Evolutionary conservation across 1,284 basidiomycete genomes (phyloP).

Genomic region (Golubevia sp.): DNA sequence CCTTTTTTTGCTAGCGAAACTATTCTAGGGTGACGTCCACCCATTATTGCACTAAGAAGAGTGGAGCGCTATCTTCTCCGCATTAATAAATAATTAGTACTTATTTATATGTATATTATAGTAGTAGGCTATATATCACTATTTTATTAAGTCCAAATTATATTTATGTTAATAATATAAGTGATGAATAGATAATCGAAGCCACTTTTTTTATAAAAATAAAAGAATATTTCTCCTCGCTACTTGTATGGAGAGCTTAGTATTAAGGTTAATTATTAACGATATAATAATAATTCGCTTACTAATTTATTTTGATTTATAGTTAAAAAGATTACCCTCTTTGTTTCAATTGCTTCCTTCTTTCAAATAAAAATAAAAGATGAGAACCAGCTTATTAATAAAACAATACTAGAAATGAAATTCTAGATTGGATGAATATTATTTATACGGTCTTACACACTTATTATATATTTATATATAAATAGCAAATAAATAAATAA

Average conservation of each 20-base stretch:
- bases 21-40: too few relatives aligned
- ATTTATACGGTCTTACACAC: background rate
- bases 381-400: background rate
- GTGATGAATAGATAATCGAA: too few relatives aligned
- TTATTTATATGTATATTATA: conserved; percentile 15
- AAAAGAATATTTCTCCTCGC: too few relatives aligned
- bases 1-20: too few relatives aligned
- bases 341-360: conserved; percentile 26
- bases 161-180: too few relatives aligned
- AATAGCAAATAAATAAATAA: conserved; percentile 6
- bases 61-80: too few relatives aligned
- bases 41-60: too few relatives aligned
- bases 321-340: conserved; percentile 29
- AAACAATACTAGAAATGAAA: conserved; percentile 3
- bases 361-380: conserved; percentile 1
- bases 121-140: too few relatives aligned
- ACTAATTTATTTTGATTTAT: conserved; percentile 28
- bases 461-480: conserved; percentile 2
- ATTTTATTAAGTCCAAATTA: too few relatives aligned
- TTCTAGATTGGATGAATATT: background rate
- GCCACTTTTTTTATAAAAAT: too few relatives aligned
- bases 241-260: too few relatives aligned
- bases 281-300: conserved; percentile 29
- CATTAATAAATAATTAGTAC: conserved; percentile 7
- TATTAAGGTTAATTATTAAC: too few relatives aligned